Percentiles rank a stretch among this genome's conserved stretches.
Conservation (phyloP, 2,329 filamentous ascomycete species). For the Cladophialophora chaetospira region DNA sequence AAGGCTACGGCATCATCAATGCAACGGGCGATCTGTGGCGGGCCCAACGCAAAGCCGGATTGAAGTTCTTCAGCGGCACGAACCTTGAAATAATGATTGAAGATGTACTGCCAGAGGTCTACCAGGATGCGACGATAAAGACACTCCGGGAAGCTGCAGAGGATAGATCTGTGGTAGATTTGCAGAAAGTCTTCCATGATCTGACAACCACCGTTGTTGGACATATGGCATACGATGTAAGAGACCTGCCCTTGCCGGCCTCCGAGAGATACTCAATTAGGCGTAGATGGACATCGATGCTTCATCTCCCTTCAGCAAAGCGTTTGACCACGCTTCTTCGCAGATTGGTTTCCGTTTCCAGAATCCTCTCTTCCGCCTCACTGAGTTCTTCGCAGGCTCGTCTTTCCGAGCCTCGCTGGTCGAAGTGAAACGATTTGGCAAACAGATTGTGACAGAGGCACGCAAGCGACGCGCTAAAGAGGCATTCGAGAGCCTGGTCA, state of each 20-base stretch:
- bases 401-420: constrained; percentile 54
- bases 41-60: constrained; percentile 63
- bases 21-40: constrained; percentile 66
- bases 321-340: constrained; percentile 65
- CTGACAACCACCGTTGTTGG: constrained; percentile 68
- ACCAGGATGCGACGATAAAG: constrained; percentile 46
- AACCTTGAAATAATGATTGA: constrained; percentile 62
- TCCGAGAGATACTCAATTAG: background rate
- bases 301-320: constrained; percentile 60
- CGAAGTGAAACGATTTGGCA: constrained; percentile 59
- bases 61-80: constrained; percentile 58
- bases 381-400: constrained; percentile 55
- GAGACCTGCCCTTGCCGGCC: constrained; percentile 18
- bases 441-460: constrained; percentile 59
- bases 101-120: constrained; percentile 57
- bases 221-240: constrained; percentile 65
- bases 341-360: constrained; percentile 64
- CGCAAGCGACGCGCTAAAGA: constrained; percentile 40
- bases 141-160: constrained; percentile 40
- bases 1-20: constrained; percentile 67
- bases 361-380: constrained; percentile 64
- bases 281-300: constrained; percentile 65
- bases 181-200: constrained; percentile 64
- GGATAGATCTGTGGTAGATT: constrained; percentile 48
- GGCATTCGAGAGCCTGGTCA: constrained; percentile 22